A percentile compares a stretch with the other conserved stretches of the same genome.
Evolutionary conservation across 768 basidiomycete species (phyloP).

Genomic region (Bullera alba): DNA sequence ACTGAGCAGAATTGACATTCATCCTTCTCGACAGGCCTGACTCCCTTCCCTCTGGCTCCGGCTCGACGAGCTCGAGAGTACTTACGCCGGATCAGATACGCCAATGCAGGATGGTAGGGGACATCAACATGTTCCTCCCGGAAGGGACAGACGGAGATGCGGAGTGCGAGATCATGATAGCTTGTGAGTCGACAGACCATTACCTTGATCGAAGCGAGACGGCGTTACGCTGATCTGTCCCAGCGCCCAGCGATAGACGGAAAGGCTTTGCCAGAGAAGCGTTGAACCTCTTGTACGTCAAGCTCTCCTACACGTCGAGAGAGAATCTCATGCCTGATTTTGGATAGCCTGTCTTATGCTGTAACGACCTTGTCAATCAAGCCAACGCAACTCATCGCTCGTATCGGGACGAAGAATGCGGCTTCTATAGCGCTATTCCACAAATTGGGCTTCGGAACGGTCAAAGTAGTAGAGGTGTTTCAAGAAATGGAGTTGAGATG

Average conservation of each 20-base stretch:
- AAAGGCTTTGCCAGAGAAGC: slow-evolving; percentile 51
- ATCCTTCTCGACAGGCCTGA: slow-evolving; percentile 62
- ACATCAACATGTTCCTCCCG: slow-evolving; percentile 84
- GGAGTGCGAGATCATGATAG: slow-evolving; percentile 90
- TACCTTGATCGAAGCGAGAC: not conserved
- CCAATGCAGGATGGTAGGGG: slow-evolving; percentile 69
- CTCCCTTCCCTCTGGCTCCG: slow-evolving; percentile 1
- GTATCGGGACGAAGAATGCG: slow-evolving; percentile 63
- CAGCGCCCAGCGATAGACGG: slow-evolving; percentile 54
- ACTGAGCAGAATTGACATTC: slow-evolving; percentile 66
- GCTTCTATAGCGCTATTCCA: slow-evolving; percentile 67
- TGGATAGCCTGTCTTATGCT: slow-evolving; percentile 51
- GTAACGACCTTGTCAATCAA: slow-evolving; percentile 46
- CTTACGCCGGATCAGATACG: slow-evolving; percentile 39
- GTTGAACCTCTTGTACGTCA: slow-evolving; percentile 25
- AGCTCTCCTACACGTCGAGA: slow-evolving; percentile 18
- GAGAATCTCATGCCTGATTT: not conserved
- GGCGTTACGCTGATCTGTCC: not conserved
- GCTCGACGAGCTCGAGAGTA: slow-evolving; percentile 13
- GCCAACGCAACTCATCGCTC: slow-evolving; percentile 54
- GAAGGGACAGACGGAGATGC: slow-evolving; percentile 58
- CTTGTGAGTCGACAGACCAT: slow-evolving; percentile 51
- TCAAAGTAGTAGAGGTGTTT: slow-evolving; percentile 66
- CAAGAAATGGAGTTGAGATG: slow-evolving; percentile 74
- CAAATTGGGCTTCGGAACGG: slow-evolving; percentile 66